Conservation (phyloP, 2,329 filamentous ascomycete species). For the Fusarium redolens region DNA sequence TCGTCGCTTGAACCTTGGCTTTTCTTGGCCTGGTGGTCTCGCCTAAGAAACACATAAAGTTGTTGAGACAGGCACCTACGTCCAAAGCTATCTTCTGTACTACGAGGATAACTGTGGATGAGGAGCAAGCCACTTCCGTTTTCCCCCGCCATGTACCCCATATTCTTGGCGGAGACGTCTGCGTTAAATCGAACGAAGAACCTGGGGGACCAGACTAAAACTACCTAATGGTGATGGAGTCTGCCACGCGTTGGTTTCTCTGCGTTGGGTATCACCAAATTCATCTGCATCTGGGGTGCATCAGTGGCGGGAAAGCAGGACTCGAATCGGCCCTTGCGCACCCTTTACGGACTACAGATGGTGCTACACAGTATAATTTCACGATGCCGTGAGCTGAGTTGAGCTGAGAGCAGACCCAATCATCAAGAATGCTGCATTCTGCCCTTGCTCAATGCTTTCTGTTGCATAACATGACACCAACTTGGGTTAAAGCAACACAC, state of each 20-base stretch:
- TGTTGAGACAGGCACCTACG: neutral
- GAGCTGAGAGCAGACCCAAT: slow-evolving; percentile 15
- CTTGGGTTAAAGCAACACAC: neutral
- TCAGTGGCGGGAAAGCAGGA: neutral
- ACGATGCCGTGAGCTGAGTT: neutral
- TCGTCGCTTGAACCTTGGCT: slow-evolving; percentile 9
- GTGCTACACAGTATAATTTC: slow-evolving; percentile 11
- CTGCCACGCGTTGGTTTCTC: neutral
- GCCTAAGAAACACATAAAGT: neutral
- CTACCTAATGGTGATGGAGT: slow-evolving; percentile 6
- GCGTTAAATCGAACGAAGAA: neutral
- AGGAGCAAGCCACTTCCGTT: slow-evolving; percentile 30
- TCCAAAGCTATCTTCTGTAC: neutral
- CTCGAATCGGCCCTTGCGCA: slow-evolving; percentile 15
- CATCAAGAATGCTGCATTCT: neutral
- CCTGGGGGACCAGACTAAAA: slow-evolving; percentile 7
- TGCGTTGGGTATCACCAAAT: slow-evolving; percentile 13
- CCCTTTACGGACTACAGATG: neutral
- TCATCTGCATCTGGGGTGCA: slow-evolving; percentile 3
- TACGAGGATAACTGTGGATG: slow-evolving; percentile 5
- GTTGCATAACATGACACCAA: slow-evolving; percentile 5
- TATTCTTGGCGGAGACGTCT: slow-evolving; percentile 34
- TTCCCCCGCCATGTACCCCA: slow-evolving; percentile 34
- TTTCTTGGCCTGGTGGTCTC: neutral
- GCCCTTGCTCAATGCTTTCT: slow-evolving; percentile 9